Evolutionary conservation across 805 yeast genomes (phyloP).

Genomic region (Barnettozyma siamensis): DNA sequence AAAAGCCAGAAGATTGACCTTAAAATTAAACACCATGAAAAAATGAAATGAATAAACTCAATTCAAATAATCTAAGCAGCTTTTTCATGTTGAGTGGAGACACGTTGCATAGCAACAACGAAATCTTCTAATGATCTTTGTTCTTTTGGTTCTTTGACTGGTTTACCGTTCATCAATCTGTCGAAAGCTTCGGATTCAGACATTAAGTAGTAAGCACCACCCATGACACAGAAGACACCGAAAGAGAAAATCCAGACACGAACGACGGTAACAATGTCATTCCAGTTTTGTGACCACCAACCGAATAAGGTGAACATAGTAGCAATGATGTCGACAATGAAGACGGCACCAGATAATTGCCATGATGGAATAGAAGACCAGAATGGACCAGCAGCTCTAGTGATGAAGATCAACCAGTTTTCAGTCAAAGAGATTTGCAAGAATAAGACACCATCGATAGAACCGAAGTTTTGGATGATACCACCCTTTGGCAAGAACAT

Average conservation of each 20-base stretch:
- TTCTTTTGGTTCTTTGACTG: slow-evolving; percentile 47
- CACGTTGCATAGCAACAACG: slow-evolving; percentile 83
- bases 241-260: slow-evolving; percentile 94
- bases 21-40: slow-evolving; percentile 6
- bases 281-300: slow-evolving; percentile 98
- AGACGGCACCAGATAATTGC: slow-evolving; percentile 94
- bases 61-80: slow-evolving; percentile 39
- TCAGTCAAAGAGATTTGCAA: slow-evolving; percentile 92
- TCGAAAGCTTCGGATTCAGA: slow-evolving; percentile 74
- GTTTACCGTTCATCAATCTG: slow-evolving; percentile 79
- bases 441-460: slow-evolving; percentile 88
- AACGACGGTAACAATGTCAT: slow-evolving; percentile 90
- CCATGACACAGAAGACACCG: slow-evolving; percentile 94
- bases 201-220: slow-evolving; percentile 96
- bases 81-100: slow-evolving; percentile 84
- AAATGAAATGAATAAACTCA: neutral
- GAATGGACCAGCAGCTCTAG: slow-evolving; percentile 98
- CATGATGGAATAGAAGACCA: slow-evolving; percentile 96
- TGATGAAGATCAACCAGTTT: slow-evolving; percentile 95
- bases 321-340: slow-evolving; percentile 83
- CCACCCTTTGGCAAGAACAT: slow-evolving; percentile 90
- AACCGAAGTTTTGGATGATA: slow-evolving; percentile 94
- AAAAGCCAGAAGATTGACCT: neutral
- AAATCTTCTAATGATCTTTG: slow-evolving; percentile 77
- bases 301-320: slow-evolving; percentile 92